Base-by-base conservation (phyloP, 2,329 filamentous ascomycete species). In the Curvularia hawaiiensis region DNA sequence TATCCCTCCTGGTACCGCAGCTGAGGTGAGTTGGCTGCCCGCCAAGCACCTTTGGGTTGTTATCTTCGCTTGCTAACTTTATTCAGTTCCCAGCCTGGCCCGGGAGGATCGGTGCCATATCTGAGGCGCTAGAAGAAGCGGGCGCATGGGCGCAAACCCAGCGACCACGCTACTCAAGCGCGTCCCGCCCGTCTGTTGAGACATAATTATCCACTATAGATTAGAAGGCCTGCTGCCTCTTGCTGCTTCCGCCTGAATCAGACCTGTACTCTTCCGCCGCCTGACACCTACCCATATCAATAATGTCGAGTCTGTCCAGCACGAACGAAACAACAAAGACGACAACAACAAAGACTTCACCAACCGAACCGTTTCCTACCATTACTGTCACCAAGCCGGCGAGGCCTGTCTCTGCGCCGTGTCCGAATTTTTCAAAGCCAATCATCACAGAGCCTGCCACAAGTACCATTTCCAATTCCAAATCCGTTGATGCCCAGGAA, bases 291-390 rank as follows among this genome's bases (percentile, higher is more conserved):
- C 28, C 30, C 18, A 20, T 20, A 49, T 38, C 52, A 20, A 44
- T 41, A 38, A 76, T 77, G 75, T 62, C 72, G 20, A 67, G 73
- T 44, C 71, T 74, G 54, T 69, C 69, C 4, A 71, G 66, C 52
- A 53, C 69, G 50, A 75, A 68, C 61, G 72, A 68, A 39, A 65
- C 65, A 50, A 71, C 69, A 54, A 70, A 71, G 52, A 69, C 66
- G n/a, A n/a, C n/a, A 39, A 65, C 65, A 50, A 71, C 69, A 54
- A 70, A 71, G 52, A 69, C 66, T 16, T 58, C 67, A 14, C 56
- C 63, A 40, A 60, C 65, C 8, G 61, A 71, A 43, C 66, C 71
- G 43, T 67, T 71, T 46, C 64, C 63, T 52, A 58, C 58, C 18
- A 53, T 56, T 35, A 50, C 52, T 40, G 26, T 50, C 40, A 63